phyloP scores from a whole-genome alignment of 148 eudicot species.

The Chenopodium berlandieri region DNA sequence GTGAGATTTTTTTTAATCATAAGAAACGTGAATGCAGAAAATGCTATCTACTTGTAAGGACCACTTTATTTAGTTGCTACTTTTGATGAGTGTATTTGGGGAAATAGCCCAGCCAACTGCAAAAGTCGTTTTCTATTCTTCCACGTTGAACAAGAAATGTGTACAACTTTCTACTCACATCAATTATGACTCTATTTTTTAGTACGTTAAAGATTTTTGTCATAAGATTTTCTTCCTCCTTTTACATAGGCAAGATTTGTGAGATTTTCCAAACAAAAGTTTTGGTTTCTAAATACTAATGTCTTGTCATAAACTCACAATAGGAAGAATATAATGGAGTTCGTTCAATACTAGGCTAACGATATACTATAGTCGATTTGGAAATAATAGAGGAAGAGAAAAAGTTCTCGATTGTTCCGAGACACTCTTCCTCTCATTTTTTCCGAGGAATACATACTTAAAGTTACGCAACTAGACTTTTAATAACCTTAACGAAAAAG shows the following conservation, averaged over 20 bases:
- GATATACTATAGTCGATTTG: no score
- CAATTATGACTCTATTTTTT: constrained; percentile 12
- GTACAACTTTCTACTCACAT: constrained; percentile 12
- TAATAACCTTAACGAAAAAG: no score
- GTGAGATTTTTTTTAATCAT: background rate
- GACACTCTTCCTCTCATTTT: no score
- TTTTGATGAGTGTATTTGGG: constrained; percentile 14
- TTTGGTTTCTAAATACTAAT: no score
- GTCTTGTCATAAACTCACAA: no score
- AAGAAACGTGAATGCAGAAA: background rate
- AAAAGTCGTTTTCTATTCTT: constrained; percentile 25
- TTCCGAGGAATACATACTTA: no score
- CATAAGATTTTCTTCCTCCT: background rate
- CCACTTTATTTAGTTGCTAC: constrained; percentile 16
- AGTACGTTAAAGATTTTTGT: background rate
- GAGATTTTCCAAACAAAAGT: background rate
- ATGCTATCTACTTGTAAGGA: constrained; percentile 14
- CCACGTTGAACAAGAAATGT: constrained; percentile 1
- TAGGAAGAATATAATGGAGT: no score
- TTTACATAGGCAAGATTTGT: background rate
- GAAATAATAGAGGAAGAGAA: no score
- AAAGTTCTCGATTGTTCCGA: no score
- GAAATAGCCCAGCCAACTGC: constrained; percentile 7
- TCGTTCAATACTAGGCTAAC: no score
- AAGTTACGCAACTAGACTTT: no score